Conservation (phyloP, 805 yeast genomes). For the Starmera dryadoides region DNA sequence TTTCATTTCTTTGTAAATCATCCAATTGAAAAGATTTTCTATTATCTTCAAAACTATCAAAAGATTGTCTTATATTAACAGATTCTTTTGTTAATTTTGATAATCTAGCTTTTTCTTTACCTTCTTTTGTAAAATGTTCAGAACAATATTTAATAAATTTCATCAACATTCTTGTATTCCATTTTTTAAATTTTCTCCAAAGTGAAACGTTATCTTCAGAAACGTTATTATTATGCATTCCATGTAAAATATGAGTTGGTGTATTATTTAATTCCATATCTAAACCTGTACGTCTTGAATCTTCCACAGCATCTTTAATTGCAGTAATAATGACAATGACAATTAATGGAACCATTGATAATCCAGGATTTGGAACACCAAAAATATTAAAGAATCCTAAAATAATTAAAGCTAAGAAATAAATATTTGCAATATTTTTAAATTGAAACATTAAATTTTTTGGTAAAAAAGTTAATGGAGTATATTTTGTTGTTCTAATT, state of each 20-base stretch:
- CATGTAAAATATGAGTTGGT: constrained; percentile 53
- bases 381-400: constrained; percentile 72
- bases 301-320: constrained; percentile 74
- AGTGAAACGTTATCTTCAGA: constrained; percentile 53
- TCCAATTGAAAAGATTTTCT: constrained; percentile 22
- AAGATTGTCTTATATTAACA: constrained; percentile 26
- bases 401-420: constrained; percentile 73
- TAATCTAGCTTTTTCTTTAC: constrained; percentile 25
- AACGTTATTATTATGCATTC: constrained; percentile 52
- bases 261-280: constrained; percentile 77
- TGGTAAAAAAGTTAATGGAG: constrained; percentile 84
- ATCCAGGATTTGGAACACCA: constrained; percentile 74
- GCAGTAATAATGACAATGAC: constrained; percentile 73
- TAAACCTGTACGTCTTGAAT: constrained; percentile 62
- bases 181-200: constrained; percentile 69
- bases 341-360: constrained; percentile 71
- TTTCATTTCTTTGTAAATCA: constrained; percentile 14
- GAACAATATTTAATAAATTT: constrained; percentile 19
- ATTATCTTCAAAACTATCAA: constrained; percentile 29
- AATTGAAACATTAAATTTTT: constrained; percentile 78
- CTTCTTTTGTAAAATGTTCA: constrained; percentile 25
- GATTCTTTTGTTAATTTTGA: constrained; percentile 18
- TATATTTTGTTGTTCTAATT: constrained; percentile 91
- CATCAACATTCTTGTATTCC: constrained; percentile 25
- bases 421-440: constrained; percentile 82